Base-by-base conservation (phyloP, 1,284 basidiomycete species). In the Heterobasidion parviporum region DNA sequence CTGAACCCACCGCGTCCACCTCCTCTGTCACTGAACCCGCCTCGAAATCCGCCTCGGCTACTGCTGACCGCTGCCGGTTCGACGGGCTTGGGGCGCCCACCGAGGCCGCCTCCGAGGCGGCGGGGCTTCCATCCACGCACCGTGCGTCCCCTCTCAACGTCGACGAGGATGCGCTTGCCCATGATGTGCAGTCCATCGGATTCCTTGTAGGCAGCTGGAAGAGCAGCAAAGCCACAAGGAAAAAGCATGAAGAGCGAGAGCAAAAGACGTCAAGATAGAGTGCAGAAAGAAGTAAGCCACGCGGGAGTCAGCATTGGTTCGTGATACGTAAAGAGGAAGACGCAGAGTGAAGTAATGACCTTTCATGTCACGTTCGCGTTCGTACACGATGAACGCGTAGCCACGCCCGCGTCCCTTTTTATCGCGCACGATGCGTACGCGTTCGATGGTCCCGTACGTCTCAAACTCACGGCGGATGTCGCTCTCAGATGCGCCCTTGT, bases 341-440 rank as follows among this genome's bases (percentile, higher is more conserved):
- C 53, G 16, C 35, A 54, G 44, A 51, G 52, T 52, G 55, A 54
- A 56, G 51, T 53, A 68, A 72, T 66, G 64, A 94, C 94, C 92
- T 83, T 98, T 98, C 97, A 99, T 99, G 70, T 99, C 97, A 59
- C 94, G 85, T 74, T 99, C 97, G 32, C 95, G 83, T 70, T 99
- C 97, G 65, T 94, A 99, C 7, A 98, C 93, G 59, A 99, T 81
- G 72, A 99, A 99, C 15, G 96, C 97, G 70, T 98, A 99, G 16
- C 94, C 94, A 61, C 89, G 79, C 65, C 87, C 85, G 60, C 93
- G 89, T 52, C 83, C 86, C 64, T 94, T 89, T 68, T 89, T 87
- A 76, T 97, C 91, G 50, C 88, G 83, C 10, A 99, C 94, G 54
- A 99, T 89, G 55, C 89, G 79, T 63, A 98, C 88, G 56, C 88